Percentiles rank a stretch among this genome's conserved stretches.
These are phyloP conservation scores for Thermothelomyces thermophilus DNA, from an alignment of 2,329 filamentous ascomycete genomes.

Conservation along the genomic window DNA sequence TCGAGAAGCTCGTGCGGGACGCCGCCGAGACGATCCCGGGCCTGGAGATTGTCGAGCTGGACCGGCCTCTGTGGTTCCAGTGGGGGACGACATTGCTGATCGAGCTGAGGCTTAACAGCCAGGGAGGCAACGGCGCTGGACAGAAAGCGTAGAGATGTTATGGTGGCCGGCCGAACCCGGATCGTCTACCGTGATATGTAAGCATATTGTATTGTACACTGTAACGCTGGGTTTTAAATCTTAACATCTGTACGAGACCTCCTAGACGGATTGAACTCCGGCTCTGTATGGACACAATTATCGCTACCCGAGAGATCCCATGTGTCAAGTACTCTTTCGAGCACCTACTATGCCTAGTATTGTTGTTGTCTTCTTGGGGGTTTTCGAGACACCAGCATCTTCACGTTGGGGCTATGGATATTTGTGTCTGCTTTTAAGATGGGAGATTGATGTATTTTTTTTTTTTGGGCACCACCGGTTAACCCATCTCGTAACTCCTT, in stretches of 20 bases:
- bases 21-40: conserved; percentile 44
- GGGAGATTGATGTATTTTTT: conserved; percentile 13
- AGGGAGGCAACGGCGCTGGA: background rate
- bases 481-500: background rate
- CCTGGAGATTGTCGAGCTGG: conserved; percentile 49
- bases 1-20: conserved; percentile 47
- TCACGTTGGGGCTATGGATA: no score
- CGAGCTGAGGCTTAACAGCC: conserved; percentile 42
- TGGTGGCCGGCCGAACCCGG: no score
- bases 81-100: conserved; percentile 53
- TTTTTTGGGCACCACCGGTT: background rate
- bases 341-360: no score
- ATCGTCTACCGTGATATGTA: no score
- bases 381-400: no score
- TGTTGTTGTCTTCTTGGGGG: no score
- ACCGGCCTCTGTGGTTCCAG: conserved; percentile 46
- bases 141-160: background rate
- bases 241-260: background rate
- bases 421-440: no score
- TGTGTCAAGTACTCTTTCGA: no score
- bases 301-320: no score
- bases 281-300: no score
- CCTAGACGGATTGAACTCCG: no score
- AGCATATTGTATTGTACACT: background rate
- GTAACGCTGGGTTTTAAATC: background rate